Conservation (phyloP, 164 flowering plant genomes). For the Piper betle region DNA sequence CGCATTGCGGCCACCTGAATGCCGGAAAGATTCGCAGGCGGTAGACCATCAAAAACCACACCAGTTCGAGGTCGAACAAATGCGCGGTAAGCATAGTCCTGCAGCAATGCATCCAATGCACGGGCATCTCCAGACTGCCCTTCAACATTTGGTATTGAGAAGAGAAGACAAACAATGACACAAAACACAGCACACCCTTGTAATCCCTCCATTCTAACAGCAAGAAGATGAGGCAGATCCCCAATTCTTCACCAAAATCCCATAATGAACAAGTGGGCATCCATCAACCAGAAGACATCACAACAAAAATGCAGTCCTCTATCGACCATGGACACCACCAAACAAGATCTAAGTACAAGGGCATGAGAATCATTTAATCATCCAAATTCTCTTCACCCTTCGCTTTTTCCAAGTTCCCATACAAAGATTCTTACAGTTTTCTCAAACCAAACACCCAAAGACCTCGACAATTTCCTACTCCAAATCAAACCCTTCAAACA, state of each 20-base stretch:
- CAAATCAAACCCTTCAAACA: neutral
- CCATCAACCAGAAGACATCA: neutral
- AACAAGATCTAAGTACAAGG: no score
- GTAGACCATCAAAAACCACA: conserved; percentile 27
- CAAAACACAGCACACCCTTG: neutral
- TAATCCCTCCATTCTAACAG: neutral
- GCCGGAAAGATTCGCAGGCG: conserved; percentile 60
- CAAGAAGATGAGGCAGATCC: neutral
- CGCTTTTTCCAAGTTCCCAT: neutral
- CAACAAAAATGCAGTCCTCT: neutral
- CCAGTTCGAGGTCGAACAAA: conserved; percentile 61
- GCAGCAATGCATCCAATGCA: conserved; percentile 65
- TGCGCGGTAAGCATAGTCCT: conserved; percentile 72
- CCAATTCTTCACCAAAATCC: neutral
- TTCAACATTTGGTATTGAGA: conserved; percentile 10
- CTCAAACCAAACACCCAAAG: neutral
- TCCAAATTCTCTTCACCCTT: neutral
- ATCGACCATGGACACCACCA: neutral
- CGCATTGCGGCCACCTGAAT: conserved; percentile 57
- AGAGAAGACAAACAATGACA: conserved; percentile 20
- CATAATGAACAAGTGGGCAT: neutral
- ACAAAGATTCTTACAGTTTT: neutral
- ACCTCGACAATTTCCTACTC: neutral
- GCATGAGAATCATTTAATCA: neutral
- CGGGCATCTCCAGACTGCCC: conserved; percentile 29